These are phyloP conservation scores for Kentomonas sorsogonicus DNA, from an alignment of 208 protist genomes.

Conservation along the genomic window DNA sequence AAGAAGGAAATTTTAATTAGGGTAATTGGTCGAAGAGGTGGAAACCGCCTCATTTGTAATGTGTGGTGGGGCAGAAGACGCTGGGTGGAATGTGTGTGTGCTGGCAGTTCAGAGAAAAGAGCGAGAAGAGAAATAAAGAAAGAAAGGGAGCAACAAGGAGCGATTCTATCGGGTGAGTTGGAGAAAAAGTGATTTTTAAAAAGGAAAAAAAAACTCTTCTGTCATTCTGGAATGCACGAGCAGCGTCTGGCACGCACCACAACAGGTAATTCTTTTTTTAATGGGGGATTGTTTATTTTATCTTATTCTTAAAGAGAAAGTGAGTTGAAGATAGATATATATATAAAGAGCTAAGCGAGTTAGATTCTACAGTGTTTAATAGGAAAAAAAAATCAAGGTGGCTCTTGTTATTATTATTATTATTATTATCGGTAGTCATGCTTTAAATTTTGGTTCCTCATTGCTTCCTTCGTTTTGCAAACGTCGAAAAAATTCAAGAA, in stretches of 20 bases:
- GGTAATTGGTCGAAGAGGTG: neutral
- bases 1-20: neutral
- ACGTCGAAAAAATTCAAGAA: neutral
- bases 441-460: neutral
- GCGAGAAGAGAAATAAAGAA: neutral
- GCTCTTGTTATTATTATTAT: neutral
- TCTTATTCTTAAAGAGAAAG: neutral
- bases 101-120: no score
- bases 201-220: neutral
- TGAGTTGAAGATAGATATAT: neutral
- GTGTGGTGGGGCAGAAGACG: no score
- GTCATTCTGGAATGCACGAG: neutral
- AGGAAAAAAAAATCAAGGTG: neutral
- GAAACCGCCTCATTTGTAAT: no score
- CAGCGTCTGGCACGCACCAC: neutral
- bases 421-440: neutral
- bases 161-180: no score
- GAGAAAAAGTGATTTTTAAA: no score
- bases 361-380: neutral
- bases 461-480: neutral
- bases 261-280: neutral
- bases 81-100: no score
- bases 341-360: neutral
- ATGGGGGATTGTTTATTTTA: neutral
- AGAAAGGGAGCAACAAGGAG: no score